Base-by-base conservation (phyloP, 2,329 filamentous ascomycete genomes). In the Phyllosticta capitalensis region DNA sequence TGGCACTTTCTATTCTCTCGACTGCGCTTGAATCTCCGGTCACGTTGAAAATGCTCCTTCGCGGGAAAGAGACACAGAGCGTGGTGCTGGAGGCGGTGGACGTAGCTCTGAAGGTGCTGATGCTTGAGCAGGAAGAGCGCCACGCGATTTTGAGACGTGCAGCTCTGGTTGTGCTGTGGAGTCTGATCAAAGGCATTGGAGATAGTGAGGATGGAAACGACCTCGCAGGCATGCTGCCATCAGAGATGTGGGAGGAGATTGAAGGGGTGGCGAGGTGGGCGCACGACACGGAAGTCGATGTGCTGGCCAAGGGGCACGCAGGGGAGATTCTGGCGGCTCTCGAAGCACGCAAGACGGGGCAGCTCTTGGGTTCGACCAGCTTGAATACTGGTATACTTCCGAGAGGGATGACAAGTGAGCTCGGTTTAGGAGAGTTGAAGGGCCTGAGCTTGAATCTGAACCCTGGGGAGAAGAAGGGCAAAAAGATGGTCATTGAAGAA, bases 261-360 rank as follows among this genome's bases (percentile, higher is more conserved):
- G 71, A 79, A 65, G 77, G 81, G 54, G 81, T 86, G 9, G 68
- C 90, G 49, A 71, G 73, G 56, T 90, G 89, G 70, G 78, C 88
- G n/a, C 78, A 79, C 6, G 77, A 74, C 48, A 85, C 83, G 22
- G 88, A 91, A 69, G 80, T 78, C 22, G 88, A 91, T 67, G 85
- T 81, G 0, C 72, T 91, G 50, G 87, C 89, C 10, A 79, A 79
- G 63, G 79, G 85, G 65, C 86, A 90, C 70, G 86, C 86, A 2
- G 74, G 73, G 30, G 85, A 85, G 65, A 84, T 86, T n/a, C 69
- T 84, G 10, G 87, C 89, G 68, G 86, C 82, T 54, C 67, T 90
- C 62, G 80, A 85, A 64, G 82, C 79, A 61, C 86, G 83, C 81
- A 78, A 52, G 9, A 22, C 22, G 50, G 19, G 50, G 9, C 9